Base-by-base conservation (phyloP, 129 eudicot genomes). In the Pittosporum tobira region DNA sequence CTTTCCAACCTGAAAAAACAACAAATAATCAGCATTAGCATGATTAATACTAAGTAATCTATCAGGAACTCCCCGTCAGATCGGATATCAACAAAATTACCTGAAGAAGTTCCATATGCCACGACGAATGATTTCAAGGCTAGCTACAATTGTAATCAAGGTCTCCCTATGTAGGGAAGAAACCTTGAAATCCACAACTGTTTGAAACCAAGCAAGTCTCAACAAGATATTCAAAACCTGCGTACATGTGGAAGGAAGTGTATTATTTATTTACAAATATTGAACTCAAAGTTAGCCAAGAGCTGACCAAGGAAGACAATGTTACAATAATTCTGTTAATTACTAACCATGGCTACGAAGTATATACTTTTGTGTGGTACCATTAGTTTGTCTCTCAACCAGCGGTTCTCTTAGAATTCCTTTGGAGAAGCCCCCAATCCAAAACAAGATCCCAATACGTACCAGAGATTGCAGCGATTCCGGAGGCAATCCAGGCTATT, bases 101-200 rank as follows among this genome's bases (percentile, higher is more conserved):
- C 67, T 62, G 67, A 62, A 62, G 67, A 62, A 62, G 48, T 62
- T 62, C 67, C 67, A 62, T 28, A 47, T 23, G 30, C 56, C 67
- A 6, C 67, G 67, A 28, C 67, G 67, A 48, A 47, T 15, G 54
- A 62, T 62, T 30, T 62, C 67, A 6, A 62, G 56, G 67, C 52
- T 16, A 62, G 67, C 67, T 18, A 62, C 24, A 48, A 62, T 2
- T 29, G 57, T 26, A 28, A 62, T 25, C 43, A 64, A 48, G 20
- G 21, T 37, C 37, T 52, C 60, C 11, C 25, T 25, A 51, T 46
- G 67, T 21, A 62, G 16, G 57, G 48, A 62, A 3, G 67, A 49
- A 30, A 47, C 19, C 15, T 62, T 6, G 38, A 38, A 51, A 12
- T 52, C 46, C 61, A 64, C 38, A 8, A 64, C 61, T 14, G 48